Conservation (phyloP, 495 filamentous ascomycete species). For the Aeminium ludgeri region DNA sequence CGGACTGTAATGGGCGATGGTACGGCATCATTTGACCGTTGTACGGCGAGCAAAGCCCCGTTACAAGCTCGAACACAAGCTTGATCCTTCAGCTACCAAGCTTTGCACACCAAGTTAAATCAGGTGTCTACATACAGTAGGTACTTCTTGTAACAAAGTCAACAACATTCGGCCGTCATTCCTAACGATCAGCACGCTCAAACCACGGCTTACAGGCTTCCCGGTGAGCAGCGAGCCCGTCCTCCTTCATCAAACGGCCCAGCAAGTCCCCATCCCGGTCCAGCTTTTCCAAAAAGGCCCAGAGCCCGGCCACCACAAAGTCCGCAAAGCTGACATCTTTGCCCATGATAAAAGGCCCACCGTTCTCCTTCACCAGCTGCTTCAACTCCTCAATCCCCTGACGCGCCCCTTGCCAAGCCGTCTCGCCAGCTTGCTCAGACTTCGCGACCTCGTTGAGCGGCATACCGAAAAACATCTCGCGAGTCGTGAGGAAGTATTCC, state of each 20-base stretch:
- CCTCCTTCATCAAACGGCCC: conserved; percentile 3
- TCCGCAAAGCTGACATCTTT: conserved; percentile 23
- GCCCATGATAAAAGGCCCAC: conserved; percentile 34
- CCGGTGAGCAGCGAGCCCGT: neutral
- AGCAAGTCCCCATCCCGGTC: conserved; percentile 3
- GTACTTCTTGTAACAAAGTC: too few relatives aligned
- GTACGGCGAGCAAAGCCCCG: too few relatives aligned
- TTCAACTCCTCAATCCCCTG: conserved; percentile 27
- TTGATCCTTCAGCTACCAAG: too few relatives aligned
- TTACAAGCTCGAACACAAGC: too few relatives aligned
- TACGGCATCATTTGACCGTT: too few relatives aligned
- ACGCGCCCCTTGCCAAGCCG: conserved; percentile 25
- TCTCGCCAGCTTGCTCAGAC: conserved; percentile 21
- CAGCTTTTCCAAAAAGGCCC: conserved; percentile 22
- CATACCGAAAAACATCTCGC: conserved; percentile 28
- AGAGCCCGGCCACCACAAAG: conserved; percentile 24
- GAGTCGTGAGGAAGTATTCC: conserved; percentile 31
- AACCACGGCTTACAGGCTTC: too few relatives aligned
- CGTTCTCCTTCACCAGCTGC: conserved; percentile 30
- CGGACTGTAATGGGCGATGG: too few relatives aligned
- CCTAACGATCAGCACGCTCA: too few relatives aligned
- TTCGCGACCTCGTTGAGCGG: conserved; percentile 27
- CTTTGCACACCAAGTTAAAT: too few relatives aligned
- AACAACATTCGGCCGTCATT: too few relatives aligned
- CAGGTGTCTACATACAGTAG: too few relatives aligned